These are phyloP conservation scores for Wickerhamiella brachini DNA, from an alignment of 805 yeast genomes.

Conservation along the genomic window DNA sequence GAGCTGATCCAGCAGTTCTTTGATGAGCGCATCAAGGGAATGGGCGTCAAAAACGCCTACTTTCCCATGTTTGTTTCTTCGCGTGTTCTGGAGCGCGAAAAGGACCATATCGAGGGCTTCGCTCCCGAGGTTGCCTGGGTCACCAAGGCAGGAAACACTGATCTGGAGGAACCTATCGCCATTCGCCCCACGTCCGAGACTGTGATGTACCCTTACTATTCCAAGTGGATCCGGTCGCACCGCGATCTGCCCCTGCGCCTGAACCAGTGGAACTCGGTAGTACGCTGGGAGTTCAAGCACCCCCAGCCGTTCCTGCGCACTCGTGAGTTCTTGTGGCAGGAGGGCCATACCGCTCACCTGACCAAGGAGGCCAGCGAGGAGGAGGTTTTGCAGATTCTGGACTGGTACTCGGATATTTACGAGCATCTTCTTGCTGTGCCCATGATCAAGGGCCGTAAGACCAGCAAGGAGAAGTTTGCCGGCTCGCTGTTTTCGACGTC, in stretches of 20 bases:
- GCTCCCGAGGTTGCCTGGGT: constrained; percentile 99
- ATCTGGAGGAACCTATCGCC: constrained; percentile 95
- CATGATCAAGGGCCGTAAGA: constrained; percentile 85
- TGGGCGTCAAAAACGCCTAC: constrained; percentile 90
- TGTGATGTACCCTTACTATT: constrained; percentile 98
- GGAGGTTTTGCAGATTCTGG: constrained; percentile 79
- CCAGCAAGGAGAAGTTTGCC: constrained; percentile 96
- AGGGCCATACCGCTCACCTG: constrained; percentile 97
- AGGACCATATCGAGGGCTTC: constrained; percentile 97
- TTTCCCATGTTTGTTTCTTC: constrained; percentile 98
- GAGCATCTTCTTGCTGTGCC: constrained; percentile 94
- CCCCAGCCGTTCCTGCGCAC: constrained; percentile 99
- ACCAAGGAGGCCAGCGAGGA: constrained; percentile 64
- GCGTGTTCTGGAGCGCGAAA: constrained; percentile 87
- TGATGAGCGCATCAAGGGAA: constrained; percentile 59
- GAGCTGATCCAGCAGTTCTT: constrained; percentile 85
- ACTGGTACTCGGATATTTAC: constrained; percentile 72
- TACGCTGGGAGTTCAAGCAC: constrained; percentile 99
- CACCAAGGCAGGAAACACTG: constrained; percentile 87
- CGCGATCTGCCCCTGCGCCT: constrained; percentile 92
- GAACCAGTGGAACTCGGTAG: constrained; percentile 99
- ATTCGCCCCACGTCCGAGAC: constrained; percentile 99
- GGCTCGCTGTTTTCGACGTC: constrained; percentile 96
- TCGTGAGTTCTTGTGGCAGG: constrained; percentile 99
- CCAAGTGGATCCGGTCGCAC: constrained; percentile 97